Percentiles rank a stretch among this genome's conserved stretches.
These are phyloP conservation scores for Ganoderma lucidum DNA, from an alignment of 1,284 basidiomycete genomes.

Conservation along the genomic window DNA sequence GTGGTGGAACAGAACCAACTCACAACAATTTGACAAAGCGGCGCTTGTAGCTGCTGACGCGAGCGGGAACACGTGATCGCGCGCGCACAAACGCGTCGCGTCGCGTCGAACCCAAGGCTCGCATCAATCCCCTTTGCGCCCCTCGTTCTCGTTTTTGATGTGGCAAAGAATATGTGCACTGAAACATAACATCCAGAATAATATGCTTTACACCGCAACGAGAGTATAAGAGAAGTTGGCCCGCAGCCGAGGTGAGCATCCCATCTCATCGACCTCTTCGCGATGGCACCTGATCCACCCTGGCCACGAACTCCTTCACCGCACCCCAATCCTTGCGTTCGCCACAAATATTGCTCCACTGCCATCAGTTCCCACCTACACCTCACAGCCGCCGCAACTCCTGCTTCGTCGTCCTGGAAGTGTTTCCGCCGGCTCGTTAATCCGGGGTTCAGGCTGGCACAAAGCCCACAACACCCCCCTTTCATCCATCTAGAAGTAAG, in stretches of 20 bases:
- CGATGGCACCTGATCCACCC: conserved; percentile 4
- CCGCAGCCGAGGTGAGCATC: neutral
- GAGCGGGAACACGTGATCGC: neutral
- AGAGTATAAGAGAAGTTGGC: neutral
- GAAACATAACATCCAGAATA: neutral
- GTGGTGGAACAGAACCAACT: neutral
- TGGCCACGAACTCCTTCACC: neutral
- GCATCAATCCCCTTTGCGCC: neutral
- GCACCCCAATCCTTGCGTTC: neutral
- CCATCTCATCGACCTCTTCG: neutral
- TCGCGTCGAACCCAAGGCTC: neutral
- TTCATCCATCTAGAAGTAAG: neutral
- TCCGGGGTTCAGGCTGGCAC: no score
- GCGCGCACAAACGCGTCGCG: neutral
- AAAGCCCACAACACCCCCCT: neutral
- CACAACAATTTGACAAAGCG: no score
- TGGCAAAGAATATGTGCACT: neutral
- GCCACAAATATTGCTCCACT: neutral
- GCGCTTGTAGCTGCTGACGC: neutral
- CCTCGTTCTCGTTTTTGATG: neutral
- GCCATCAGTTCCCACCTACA: neutral
- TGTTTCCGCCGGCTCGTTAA: no score
- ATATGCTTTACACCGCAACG: neutral
- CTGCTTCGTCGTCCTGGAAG: no score
- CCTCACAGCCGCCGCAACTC: neutral